Base-by-base conservation (phyloP, 208 protist genomes). In the Spongospora subterranea region DNA sequence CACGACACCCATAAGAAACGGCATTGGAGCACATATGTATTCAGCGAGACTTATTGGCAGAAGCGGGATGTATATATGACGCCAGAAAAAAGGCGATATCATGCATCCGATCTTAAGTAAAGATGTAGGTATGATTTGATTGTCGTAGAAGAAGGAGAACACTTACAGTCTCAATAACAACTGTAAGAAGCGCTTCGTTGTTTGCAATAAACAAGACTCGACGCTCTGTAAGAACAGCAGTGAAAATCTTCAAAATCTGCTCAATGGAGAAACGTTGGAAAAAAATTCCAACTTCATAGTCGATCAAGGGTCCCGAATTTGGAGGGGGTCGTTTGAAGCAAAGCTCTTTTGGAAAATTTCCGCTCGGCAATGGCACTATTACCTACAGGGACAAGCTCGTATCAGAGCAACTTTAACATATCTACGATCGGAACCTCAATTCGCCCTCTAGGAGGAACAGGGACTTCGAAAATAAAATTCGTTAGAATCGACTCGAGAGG, bases 1-100 rank as follows among this genome's bases (percentile, higher is more conserved):
- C n/a, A 92, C 46, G 1, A 94, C 39, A 43, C 93, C 93, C 38
- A 94, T 92, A n/a, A 94, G 29, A 76, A 93, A 95, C 1, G 94
- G 94, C 93, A 95, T 95, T 17, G 94, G 94, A 32, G 94, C 93
- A 20, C 91, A 93, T 11, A 53, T 32, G 45, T 93, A 95, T 0
- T 94, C 91, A 20, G 94, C 43, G 32, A 95, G 60, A n/a, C n/a
- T 66, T 17, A 46, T 46, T 0, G 94, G 94, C 43, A 95, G 53
- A 0, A 95, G 77, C 1, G 94, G 94, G 1, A 95, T 94, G 66
- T 94, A 95, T 54, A 95, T 92, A 71, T 95, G 94, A 53, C 93
- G 94, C 94, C 94, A 95, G 20, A 53, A 46, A 46, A 95, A 90
- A 0, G 94, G 94, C 41, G 93, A 92, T 17, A 95, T 71, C 35